Percentiles rank a stretch among this genome's conserved stretches.
Evolutionary conservation across 2,329 filamentous ascomycete species (phyloP).

Genomic region (Dactylellina cionopaga): DNA sequence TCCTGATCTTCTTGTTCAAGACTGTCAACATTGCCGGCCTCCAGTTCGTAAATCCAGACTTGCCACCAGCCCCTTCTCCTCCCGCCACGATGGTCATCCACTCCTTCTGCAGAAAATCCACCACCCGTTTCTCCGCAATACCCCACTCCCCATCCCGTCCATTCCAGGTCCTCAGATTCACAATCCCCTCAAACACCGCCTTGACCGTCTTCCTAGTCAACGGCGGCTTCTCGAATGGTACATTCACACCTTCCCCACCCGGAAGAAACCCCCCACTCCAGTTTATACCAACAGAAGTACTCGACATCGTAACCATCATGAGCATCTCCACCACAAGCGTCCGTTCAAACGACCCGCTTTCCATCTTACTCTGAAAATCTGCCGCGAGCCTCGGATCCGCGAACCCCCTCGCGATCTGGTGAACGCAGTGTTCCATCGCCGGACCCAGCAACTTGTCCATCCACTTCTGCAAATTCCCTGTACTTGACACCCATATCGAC

Average conservation of each 20-base stretch:
- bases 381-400: constrained; percentile 26
- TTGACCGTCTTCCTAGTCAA: constrained; percentile 40
- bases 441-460: constrained; percentile 44
- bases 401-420: constrained; percentile 37
- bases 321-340: constrained; percentile 38
- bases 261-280: not conserved
- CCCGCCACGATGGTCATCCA: constrained; percentile 40
- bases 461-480: constrained; percentile 23
- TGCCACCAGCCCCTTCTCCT: constrained; percentile 23
- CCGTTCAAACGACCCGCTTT: constrained; percentile 30
- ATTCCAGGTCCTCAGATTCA: constrained; percentile 37
- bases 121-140: constrained; percentile 27
- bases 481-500: constrained; percentile 20
- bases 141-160: constrained; percentile 23
- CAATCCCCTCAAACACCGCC: constrained; percentile 40
- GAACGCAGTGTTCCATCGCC: constrained; percentile 47
- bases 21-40: constrained; percentile 36
- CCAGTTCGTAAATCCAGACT: constrained; percentile 31
- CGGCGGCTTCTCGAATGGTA: constrained; percentile 32
- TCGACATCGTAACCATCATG: constrained; percentile 44
- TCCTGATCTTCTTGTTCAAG: constrained; percentile 28
- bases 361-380: constrained; percentile 41
- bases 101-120: constrained; percentile 40
- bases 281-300: not conserved
- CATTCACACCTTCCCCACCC: not conserved